phyloP scores from a whole-genome alignment of 495 filamentous ascomycete species.

The Parathielavia appendiculata region DNA sequence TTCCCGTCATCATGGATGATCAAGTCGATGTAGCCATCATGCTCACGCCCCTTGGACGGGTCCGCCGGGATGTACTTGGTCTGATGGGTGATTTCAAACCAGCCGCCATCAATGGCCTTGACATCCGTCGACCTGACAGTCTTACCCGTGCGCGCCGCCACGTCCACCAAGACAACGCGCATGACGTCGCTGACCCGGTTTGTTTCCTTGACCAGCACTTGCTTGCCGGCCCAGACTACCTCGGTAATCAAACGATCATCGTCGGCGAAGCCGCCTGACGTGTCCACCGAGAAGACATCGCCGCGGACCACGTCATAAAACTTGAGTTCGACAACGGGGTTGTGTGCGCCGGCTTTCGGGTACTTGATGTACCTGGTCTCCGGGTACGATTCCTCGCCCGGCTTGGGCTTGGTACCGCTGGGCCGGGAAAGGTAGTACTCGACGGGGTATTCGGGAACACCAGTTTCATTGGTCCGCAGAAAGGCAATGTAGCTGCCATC shows the following conservation, averaged over 20 bases:
- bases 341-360: conserved; percentile 90
- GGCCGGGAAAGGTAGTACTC: conserved; percentile 90
- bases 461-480: conserved; percentile 84
- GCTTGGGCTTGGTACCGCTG: conserved; percentile 63
- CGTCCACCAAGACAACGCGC: conserved; percentile 80
- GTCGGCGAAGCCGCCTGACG: conserved; percentile 70
- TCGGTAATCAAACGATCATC: conserved; percentile 88
- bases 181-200: conserved; percentile 91
- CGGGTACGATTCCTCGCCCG: conserved; percentile 82
- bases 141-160: conserved; percentile 66
- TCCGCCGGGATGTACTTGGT: conserved; percentile 86
- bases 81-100: conserved; percentile 90
- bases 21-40: conserved; percentile 91
- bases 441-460: conserved; percentile 87
- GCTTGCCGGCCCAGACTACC: conserved; percentile 80
- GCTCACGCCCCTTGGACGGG: conserved; percentile 63
- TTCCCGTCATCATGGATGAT: conserved; percentile 82
- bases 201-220: conserved; percentile 82
- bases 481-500: conserved; percentile 88
- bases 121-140: conserved; percentile 75
- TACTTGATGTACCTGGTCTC: conserved; percentile 93
- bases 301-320: conserved; percentile 83
- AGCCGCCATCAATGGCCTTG: conserved; percentile 79
- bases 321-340: conserved; percentile 78
- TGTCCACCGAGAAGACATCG: conserved; percentile 73